Evolutionary conservation across 2,329 filamentous ascomycete species (phyloP).

Genomic region (Epichloe sibirici): DNA sequence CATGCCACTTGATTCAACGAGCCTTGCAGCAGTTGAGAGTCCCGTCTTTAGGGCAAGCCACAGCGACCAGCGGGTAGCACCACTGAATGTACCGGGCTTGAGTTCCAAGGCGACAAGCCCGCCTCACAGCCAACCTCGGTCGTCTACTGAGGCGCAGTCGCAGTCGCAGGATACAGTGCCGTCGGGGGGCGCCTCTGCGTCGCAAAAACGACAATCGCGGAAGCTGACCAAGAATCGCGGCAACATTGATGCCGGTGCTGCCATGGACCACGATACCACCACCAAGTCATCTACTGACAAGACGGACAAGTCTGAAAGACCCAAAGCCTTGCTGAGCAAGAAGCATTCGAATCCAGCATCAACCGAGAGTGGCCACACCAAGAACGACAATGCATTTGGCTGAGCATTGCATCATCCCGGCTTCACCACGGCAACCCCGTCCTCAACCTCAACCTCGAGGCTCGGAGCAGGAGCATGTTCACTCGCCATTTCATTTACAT

Average conservation of each 20-base stretch:
- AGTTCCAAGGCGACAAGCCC: background rate
- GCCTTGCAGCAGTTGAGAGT: conserved; percentile 14
- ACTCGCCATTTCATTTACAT: too few species aligned
- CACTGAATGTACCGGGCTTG: background rate
- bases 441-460: too few species aligned
- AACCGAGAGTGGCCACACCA: background rate
- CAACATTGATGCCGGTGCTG: conserved; percentile 20
- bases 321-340: conserved; percentile 26
- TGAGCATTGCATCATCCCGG: background rate
- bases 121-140: conserved; percentile 12
- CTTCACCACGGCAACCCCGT: background rate
- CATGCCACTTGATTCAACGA: conserved; percentile 16
- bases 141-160: conserved; percentile 22
- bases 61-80: conserved; percentile 1
- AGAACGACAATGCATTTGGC: background rate
- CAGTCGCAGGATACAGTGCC: conserved; percentile 12
- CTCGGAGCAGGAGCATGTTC: too few species aligned
- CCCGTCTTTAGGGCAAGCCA: conserved; percentile 12
- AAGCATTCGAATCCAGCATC: conserved; percentile 9
- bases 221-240: conserved; percentile 31
- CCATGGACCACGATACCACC: conserved; percentile 12
- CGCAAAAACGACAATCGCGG: conserved; percentile 24
- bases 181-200: conserved; percentile 8
- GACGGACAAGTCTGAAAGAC: conserved; percentile 6
- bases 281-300: conserved; percentile 8